Base-by-base conservation (phyloP, 2,329 filamentous ascomycete genomes). In the Phialophora verrucosa region DNA sequence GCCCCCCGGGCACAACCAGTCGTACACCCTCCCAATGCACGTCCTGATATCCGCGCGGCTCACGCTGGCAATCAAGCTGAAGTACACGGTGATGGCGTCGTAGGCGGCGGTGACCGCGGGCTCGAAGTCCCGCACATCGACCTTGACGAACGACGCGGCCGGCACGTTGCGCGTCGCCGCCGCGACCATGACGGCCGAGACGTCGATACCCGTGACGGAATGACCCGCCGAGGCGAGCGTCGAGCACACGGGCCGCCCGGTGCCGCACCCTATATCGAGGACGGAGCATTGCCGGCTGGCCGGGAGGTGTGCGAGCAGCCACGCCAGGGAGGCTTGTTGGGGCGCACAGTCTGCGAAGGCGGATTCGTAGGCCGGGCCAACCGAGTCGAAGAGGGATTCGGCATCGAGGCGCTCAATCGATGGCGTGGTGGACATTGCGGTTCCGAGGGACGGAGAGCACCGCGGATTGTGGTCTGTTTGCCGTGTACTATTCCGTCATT, bases 61-160 rank as follows among this genome's bases (percentile, higher is more conserved):
- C 4, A 51, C 49, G 25, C 49, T 51, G 20, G 49, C 49, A 51
- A 51, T 51, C 49, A 51, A 27, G 20, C 49, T 25, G 49, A 51
- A 51, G 49, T 25, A 51, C 17, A 27, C 49, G 8, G 49, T 51
- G 49, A 51, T 51, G 20, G 20, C 49, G 25, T 51, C 25, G 20
- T 20, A 20, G 8, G 7, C 3, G 8, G n/a, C 47, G 44, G n/a
- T n/a, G n/a, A 11, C 17, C 10, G 47, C 2, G 3, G 47, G 47
- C 17, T 20, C 23, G 23, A 50, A 50, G 47, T 25, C 47, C 47
- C 23, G n/a, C 11, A 25, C 7, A 25, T 50, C 23, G 47, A 25
- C 17, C 23, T 50, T 50, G n/a, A 50, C n/a, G n/a, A 50, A 50
- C n/a, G 47, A 25, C n/a, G 47, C 47, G 8, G n/a, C 23, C 3